Conservation (phyloP, 73 alveolate genomes). For the Blepharisma japonicum region DNA sequence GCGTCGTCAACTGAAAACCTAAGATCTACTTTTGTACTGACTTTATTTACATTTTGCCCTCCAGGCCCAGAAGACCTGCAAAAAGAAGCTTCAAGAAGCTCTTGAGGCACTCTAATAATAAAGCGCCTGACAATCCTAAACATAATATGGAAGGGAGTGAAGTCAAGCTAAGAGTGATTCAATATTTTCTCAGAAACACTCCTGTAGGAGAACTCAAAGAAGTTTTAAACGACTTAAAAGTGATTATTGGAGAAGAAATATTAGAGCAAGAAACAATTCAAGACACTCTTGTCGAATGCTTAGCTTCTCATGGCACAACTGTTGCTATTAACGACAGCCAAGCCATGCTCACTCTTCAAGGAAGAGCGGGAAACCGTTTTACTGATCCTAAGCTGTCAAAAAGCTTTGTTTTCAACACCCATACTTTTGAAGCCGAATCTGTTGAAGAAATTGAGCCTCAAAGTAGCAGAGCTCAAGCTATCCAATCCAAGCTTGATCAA, state of each 20-base stretch:
- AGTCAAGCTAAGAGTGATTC: constrained; percentile 9
- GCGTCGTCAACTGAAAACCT: constrained; percentile 48
- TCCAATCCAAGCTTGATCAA: constrained; percentile 5
- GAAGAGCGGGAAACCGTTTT: not conserved
- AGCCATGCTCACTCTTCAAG: not conserved
- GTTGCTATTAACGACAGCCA: not conserved
- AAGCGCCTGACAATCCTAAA: no score
- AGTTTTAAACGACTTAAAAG: constrained; percentile 18
- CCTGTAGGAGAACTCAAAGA: constrained; percentile 29
- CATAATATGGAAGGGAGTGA: not conserved
- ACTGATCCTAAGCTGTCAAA: not conserved
- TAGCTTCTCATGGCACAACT: not conserved
- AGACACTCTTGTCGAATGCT: not conserved
- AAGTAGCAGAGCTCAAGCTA: not conserved
- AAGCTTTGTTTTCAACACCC: not conserved
- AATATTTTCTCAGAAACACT: constrained; percentile 20
- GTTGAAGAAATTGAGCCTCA: constrained; percentile 2
- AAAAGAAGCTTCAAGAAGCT: constrained; percentile 40
- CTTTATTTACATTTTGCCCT: constrained; percentile 57
- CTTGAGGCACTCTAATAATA: constrained; percentile 32
- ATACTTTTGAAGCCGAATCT: not conserved
- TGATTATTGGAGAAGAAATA: constrained; percentile 1
- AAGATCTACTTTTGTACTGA: constrained; percentile 53
- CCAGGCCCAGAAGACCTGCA: constrained; percentile 61
- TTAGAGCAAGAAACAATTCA: not conserved